phyloP scores from a whole-genome alignment of 1,139 yeast species.

The Geotrichum restrictum region DNA sequence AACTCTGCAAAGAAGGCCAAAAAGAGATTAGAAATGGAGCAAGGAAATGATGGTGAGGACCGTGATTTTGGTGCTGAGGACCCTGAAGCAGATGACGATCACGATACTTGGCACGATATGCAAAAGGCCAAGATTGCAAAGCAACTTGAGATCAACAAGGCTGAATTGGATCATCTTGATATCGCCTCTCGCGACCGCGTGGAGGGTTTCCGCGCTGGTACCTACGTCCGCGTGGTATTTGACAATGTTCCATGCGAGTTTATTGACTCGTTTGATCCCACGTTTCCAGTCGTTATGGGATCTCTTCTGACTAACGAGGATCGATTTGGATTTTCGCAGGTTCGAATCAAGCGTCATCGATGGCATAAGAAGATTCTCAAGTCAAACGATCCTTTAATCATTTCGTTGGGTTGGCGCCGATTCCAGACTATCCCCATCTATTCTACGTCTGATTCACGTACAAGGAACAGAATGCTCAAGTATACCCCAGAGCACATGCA shows the following conservation, averaged over 20 bases:
- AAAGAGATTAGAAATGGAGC: constrained; percentile 82
- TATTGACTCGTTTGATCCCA: constrained; percentile 78
- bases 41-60: constrained; percentile 69
- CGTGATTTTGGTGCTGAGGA: constrained; percentile 70
- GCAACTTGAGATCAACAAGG: constrained; percentile 88
- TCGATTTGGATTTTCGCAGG: constrained; percentile 88
- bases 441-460: constrained; percentile 94
- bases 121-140: constrained; percentile 96
- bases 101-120: constrained; percentile 94
- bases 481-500: constrained; percentile 98
- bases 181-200: constrained; percentile 68
- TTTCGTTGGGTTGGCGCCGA: constrained; percentile 97
- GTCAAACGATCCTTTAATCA: constrained; percentile 89
- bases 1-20: constrained; percentile 90
- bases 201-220: constrained; percentile 92
- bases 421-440: constrained; percentile 95
- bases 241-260: constrained; percentile 86
- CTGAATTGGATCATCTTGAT: constrained; percentile 63
- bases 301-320: constrained; percentile 88
- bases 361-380: constrained; percentile 97
- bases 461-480: constrained; percentile 95
- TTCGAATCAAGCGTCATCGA: constrained; percentile 93
- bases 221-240: constrained; percentile 86
- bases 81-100: constrained; percentile 61
- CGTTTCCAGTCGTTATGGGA: constrained; percentile 81